Conservation (phyloP, 2,329 filamentous ascomycete genomes). For the Cordyceps tenuipes region DNA sequence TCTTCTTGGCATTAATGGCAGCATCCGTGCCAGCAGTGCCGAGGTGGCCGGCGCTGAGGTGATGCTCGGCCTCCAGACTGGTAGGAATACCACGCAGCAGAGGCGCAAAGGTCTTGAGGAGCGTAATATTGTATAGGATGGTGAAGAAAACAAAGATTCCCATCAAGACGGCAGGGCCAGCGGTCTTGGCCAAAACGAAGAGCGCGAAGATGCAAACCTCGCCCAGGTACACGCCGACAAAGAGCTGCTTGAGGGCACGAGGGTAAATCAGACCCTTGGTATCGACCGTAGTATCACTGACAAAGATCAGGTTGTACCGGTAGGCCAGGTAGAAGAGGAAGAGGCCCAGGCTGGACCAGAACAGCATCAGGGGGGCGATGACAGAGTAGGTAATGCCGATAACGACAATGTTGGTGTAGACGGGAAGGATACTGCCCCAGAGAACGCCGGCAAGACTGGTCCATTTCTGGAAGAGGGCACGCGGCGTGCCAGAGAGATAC, state of each 20-base stretch:
- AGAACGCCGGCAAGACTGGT: constrained; percentile 57
- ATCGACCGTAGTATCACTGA: constrained; percentile 70
- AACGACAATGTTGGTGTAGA: constrained; percentile 65
- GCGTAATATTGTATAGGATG: constrained; percentile 64
- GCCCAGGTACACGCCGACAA: constrained; percentile 71
- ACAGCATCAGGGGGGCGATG: constrained; percentile 74
- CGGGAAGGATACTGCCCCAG: constrained; percentile 70
- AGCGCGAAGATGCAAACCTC: constrained; percentile 75
- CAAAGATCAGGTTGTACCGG: constrained; percentile 79
- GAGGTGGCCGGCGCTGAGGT: constrained; percentile 12
- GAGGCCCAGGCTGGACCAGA: constrained; percentile 71
- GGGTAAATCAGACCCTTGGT: constrained; percentile 85
- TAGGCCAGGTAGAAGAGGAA: constrained; percentile 76
- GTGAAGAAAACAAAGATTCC: constrained; percentile 68
- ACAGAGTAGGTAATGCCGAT: constrained; percentile 72
- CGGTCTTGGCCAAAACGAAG: constrained; percentile 59
- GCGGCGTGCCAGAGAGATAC: constrained; percentile 65
- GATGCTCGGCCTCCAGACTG: constrained; percentile 39
- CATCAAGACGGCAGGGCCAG: constrained; percentile 68
- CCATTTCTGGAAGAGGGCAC: constrained; percentile 71
- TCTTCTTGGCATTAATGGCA: constrained; percentile 15
- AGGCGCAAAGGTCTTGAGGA: constrained; percentile 62
- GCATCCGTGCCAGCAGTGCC: constrained; percentile 18
- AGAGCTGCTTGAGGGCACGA: constrained; percentile 77
- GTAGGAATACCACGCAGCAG: constrained; percentile 65